phyloP scores from a whole-genome alignment of 164 flowering plant species.

The Nelumbo lutea region DNA sequence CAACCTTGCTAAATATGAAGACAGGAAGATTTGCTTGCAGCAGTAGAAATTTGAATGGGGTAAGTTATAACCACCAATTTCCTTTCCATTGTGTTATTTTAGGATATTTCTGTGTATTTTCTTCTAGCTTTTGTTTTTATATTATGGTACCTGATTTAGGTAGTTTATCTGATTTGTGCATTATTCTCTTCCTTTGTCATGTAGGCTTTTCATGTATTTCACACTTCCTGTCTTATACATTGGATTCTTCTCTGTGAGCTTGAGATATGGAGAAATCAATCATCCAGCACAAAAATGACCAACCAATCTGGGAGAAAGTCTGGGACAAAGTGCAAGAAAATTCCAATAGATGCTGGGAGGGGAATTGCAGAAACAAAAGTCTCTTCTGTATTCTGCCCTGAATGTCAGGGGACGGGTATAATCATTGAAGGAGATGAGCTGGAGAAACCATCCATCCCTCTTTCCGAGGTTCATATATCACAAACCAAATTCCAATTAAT shows the following conservation, averaged over 20 bases:
- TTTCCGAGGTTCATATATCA: conserved; percentile 56
- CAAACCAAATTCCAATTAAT: background rate
- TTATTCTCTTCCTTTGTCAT: conserved; percentile 5
- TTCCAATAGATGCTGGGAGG: conserved; percentile 15
- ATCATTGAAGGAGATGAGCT: conserved; percentile 47
- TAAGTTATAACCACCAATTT: conserved; percentile 16
- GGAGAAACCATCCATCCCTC: conserved; percentile 48
- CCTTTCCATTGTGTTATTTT: background rate
- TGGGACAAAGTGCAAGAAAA: conserved; percentile 29
- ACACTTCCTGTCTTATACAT: conserved; percentile 87
- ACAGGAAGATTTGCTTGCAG: conserved; percentile 84
- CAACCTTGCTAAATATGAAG: conserved; percentile 68
- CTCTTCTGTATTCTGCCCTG: conserved; percentile 74
- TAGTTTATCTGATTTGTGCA: background rate
- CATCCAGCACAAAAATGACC: conserved; percentile 22
- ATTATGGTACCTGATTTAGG: background rate
- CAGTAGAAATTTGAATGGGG: conserved; percentile 87
- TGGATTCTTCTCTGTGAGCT: conserved; percentile 84
- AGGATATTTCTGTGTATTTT: background rate
- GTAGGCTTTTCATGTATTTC: conserved; percentile 92
- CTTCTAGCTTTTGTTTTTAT: background rate
- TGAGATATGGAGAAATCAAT: conserved; percentile 39
- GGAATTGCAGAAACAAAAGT: conserved; percentile 19
- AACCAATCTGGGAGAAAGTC: conserved; percentile 33
- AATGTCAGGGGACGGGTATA: conserved; percentile 86